These are phyloP conservation scores for Aspergillus texensis DNA, from an alignment of 2,329 filamentous ascomycete genomes.

Conservation along the genomic window DNA sequence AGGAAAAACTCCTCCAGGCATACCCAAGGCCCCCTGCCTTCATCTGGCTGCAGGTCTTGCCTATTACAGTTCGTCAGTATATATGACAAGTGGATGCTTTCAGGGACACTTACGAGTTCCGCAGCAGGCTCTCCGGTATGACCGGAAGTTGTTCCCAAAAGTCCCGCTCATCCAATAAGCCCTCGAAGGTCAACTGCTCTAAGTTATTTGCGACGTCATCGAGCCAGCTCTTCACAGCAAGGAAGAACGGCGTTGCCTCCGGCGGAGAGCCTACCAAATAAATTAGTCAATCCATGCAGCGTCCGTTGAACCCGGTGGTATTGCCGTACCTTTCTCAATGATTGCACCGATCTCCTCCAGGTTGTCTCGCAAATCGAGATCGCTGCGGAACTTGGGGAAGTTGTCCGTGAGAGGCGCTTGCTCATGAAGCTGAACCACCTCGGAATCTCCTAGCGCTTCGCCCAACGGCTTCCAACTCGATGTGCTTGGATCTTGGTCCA, in stretches of 20 bases:
- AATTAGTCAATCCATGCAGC: background rate
- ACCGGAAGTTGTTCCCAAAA: conserved; percentile 50
- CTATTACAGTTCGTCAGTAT: conserved; percentile 22
- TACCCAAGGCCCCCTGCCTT: conserved; percentile 30
- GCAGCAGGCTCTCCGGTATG: conserved; percentile 44
- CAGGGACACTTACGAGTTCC: conserved; percentile 37
- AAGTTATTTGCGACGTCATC: conserved; percentile 38
- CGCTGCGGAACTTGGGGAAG: conserved; percentile 40
- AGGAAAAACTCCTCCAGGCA: conserved; percentile 47
- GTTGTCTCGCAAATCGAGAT: conserved; percentile 34
- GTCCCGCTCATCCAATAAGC: conserved; percentile 42
- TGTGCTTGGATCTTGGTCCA: conserved; percentile 49
- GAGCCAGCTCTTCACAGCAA: conserved; percentile 47
- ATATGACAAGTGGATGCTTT: background rate
- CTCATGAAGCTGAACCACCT: conserved; percentile 40
- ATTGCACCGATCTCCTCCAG: conserved; percentile 35
- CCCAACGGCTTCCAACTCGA: conserved; percentile 47
- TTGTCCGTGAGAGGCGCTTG: conserved; percentile 34
- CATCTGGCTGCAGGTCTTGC: conserved; percentile 34
- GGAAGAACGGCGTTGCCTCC: conserved; percentile 32
- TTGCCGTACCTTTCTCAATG: conserved; percentile 41
- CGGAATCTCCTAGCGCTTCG: conserved; percentile 37
- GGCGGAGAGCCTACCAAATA: conserved; percentile 32
- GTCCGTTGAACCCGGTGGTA: background rate
- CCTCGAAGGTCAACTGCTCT: conserved; percentile 36